Conservation (phyloP, 2,329 filamentous ascomycete genomes). For the Onygenales sp. region DNA sequence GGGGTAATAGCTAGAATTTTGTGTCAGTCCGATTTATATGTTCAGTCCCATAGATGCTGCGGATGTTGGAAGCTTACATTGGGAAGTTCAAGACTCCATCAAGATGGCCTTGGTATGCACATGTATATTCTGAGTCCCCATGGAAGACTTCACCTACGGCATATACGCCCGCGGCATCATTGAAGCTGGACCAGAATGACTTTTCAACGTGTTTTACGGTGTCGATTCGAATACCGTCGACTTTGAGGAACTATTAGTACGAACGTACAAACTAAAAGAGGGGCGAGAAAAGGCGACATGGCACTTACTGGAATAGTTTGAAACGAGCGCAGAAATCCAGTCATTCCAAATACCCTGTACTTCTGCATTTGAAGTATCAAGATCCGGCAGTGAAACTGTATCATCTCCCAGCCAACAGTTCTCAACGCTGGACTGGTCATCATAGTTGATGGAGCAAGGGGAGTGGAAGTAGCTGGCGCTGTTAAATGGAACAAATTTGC, state of each 20-base stretch:
- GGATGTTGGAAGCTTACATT: slow-evolving; percentile 24
- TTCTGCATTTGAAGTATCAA: slow-evolving; percentile 44
- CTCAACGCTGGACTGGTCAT: slow-evolving; percentile 36
- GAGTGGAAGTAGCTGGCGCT: slow-evolving; percentile 51
- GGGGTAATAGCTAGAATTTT: background rate
- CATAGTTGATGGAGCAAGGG: slow-evolving; percentile 49
- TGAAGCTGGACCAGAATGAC: slow-evolving; percentile 32
- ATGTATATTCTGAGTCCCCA: slow-evolving; percentile 27
- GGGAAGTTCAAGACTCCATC: slow-evolving; percentile 40
- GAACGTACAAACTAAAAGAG: background rate
- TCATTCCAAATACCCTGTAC: slow-evolving; percentile 44
- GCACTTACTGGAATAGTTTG: slow-evolving; percentile 50
- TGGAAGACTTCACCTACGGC: slow-evolving; percentile 39
- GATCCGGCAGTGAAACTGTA: slow-evolving; percentile 50
- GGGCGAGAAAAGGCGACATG: background rate
- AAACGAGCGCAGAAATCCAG: slow-evolving; percentile 52
- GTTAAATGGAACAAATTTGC: slow-evolving; percentile 45
- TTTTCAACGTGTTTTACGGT: slow-evolving; percentile 39
- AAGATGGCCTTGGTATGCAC: slow-evolving; percentile 35
- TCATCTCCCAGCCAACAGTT: slow-evolving; percentile 47
- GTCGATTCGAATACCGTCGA: slow-evolving; percentile 42
- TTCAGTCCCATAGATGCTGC: background rate
- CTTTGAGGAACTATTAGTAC: background rate
- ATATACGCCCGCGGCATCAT: slow-evolving; percentile 33
- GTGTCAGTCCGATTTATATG: background rate